Evolutionary conservation across 1,284 basidiomycete genomes (phyloP).

Genomic region (Trichosporon sp.): DNA sequence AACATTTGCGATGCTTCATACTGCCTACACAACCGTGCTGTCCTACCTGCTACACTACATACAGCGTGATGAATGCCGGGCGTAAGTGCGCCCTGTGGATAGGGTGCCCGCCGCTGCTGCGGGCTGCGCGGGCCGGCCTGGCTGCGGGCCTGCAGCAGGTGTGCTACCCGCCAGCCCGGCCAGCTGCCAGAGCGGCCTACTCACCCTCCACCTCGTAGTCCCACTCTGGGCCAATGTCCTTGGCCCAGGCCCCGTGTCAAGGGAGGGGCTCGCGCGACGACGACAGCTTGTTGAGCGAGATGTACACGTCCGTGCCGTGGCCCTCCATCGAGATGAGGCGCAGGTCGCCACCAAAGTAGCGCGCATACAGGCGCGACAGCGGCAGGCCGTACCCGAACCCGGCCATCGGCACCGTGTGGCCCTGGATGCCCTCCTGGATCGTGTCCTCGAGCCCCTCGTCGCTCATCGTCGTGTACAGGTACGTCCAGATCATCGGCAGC

Average conservation of each 20-base stretch:
- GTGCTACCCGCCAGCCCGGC: too few species aligned
- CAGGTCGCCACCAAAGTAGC: constrained; percentile 77
- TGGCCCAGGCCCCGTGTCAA: constrained; percentile 4
- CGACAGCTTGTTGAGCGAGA: constrained; percentile 46
- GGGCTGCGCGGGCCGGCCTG: too few species aligned
- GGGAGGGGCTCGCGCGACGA: constrained; percentile 29
- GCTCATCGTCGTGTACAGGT: constrained; percentile 94
- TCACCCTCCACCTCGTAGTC: background rate
- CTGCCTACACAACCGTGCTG: too few species aligned
- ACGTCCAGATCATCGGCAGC: constrained; percentile 95
- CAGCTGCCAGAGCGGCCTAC: too few species aligned
- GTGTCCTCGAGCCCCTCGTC: constrained; percentile 78
- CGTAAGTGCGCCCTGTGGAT: too few species aligned
- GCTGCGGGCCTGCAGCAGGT: too few species aligned
- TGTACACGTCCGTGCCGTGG: constrained; percentile 34
- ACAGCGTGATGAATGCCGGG: too few species aligned
- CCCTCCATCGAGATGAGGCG: constrained; percentile 97
- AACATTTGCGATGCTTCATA: too few species aligned
- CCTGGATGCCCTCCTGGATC: constrained; percentile 67
- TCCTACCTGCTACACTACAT: too few species aligned
- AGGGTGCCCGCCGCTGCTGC: too few species aligned
- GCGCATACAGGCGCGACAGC: constrained; percentile 69
- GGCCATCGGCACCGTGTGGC: constrained; percentile 98
- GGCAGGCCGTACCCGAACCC: constrained; percentile 89
- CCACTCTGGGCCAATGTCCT: background rate